phyloP scores from a whole-genome alignment of 208 protist genomes.

The Wallacemonas sp. region DNA sequence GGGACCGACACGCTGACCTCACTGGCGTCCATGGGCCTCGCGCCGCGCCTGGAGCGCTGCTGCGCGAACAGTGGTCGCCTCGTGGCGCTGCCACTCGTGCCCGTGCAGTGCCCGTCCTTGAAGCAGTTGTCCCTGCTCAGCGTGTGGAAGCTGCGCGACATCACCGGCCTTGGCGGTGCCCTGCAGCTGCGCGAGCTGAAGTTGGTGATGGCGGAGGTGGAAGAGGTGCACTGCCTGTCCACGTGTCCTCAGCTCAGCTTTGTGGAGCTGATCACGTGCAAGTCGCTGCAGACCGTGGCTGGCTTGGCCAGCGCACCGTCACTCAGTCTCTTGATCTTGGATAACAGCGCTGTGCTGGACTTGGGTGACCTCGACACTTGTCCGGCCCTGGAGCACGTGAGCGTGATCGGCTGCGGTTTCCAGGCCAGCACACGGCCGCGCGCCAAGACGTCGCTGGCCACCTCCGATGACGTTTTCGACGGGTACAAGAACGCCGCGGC shows the following conservation, averaged over 20 bases:
- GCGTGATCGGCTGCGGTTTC: neutral
- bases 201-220: neutral
- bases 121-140: neutral
- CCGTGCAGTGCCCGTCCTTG: slow-evolving; percentile 4
- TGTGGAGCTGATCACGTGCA: slow-evolving; percentile 5
- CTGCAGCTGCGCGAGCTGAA: slow-evolving; percentile 6
- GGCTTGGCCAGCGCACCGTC: neutral
- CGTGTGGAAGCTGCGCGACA: neutral
- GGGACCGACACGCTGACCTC: neutral
- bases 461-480: neutral
- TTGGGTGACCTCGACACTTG: neutral
- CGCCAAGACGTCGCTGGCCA: neutral
- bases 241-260: neutral
- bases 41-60: slow-evolving; percentile 1
- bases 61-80: neutral
- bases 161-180: neutral
- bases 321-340: slow-evolving; percentile 1
- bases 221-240: neutral
- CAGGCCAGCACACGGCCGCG: neutral
- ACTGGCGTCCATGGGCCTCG: slow-evolving; percentile 1
- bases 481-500: neutral
- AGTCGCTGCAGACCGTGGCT: slow-evolving; percentile 1
- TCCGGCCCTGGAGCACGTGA: slow-evolving; percentile 2
- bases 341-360: slow-evolving; percentile 10
- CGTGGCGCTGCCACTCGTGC: neutral